Percentiles rank a stretch among this genome's conserved stretches.
Conservation (phyloP, 495 filamentous ascomycete genomes). For the Cryomyces minteri region DNA sequence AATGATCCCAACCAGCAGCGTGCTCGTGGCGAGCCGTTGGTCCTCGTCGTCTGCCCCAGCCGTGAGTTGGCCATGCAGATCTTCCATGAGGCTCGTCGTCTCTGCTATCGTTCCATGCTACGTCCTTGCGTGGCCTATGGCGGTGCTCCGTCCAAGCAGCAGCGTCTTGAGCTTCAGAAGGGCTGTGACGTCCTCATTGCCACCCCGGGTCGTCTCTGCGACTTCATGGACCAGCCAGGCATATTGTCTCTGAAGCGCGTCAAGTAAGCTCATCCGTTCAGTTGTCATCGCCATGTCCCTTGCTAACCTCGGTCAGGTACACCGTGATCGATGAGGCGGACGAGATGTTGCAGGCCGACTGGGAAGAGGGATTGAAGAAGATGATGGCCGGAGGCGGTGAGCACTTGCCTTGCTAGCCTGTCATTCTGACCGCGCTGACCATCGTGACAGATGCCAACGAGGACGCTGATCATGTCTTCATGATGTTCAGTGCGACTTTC, state of each 20-base stretch:
- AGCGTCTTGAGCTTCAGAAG: constrained; percentile 50
- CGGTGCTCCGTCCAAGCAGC: constrained; percentile 47
- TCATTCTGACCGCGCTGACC: neutral
- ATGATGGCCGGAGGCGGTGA: constrained; percentile 66
- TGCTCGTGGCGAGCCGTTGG: constrained; percentile 63
- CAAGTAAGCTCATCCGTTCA: constrained; percentile 29
- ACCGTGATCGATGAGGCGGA: constrained; percentile 93
- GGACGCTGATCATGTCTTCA: constrained; percentile 62
- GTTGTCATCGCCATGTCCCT: neutral
- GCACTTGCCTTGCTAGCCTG: constrained; percentile 6
- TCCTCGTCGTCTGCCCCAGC: constrained; percentile 69
- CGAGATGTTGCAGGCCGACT: constrained; percentile 64
- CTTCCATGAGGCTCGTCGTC: constrained; percentile 77
- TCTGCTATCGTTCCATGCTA: constrained; percentile 87
- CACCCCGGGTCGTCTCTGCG: constrained; percentile 68
- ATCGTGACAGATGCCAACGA: constrained; percentile 35
- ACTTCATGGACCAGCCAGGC: constrained; percentile 55
- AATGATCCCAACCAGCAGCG: constrained; percentile 18
- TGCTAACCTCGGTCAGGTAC: constrained; percentile 27
- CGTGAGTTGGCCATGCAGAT: constrained; percentile 87
- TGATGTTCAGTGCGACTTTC: constrained; percentile 96
- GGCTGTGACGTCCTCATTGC: constrained; percentile 84
- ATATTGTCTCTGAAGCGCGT: constrained; percentile 58
- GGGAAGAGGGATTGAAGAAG: constrained; percentile 47
- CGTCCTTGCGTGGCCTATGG: constrained; percentile 87